Evolutionary conservation across 352 stramenopile genomes (phyloP), one percentile per base, ranked within the genome.

Genomic region (Saprolegnia parasitica): DNA sequence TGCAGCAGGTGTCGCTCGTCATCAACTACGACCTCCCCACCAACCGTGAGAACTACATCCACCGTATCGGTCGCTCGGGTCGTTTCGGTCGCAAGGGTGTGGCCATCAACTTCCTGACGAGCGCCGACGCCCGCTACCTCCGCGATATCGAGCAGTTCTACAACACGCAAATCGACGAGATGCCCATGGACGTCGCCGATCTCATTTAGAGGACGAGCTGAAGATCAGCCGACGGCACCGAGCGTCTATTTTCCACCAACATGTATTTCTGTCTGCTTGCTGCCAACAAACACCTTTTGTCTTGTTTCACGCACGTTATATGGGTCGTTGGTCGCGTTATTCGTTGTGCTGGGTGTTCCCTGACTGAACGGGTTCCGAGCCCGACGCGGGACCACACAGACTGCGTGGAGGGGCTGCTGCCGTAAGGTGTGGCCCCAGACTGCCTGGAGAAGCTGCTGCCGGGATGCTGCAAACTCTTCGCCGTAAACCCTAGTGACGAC

Each of bases 31-130:
- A 99, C 78, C 83, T 99, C 71, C 97, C 97, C 54, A 98, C 95
- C 29, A 99, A 99, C 87, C 93, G 97, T 77, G 98, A 99, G 84
- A 99, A 99, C 83, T 99, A 99, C 88, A 99, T 99, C 72, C 98
- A 99, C 81, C 95, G 98, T 89, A 99, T 99, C 81, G 98, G 98
- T 93, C 96, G 98, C 79, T 98, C 91, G 68, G 98, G 98, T 79
- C 96, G 98, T 89, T 99, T 99, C 81, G 98, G 98, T 80, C 91
- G 97, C 88, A 99, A 99, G 90, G 98, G 98, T 93, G 97, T 99
- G 60, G 97, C 97, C 67, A 99, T 99, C 86, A 99, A 99, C 93
- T 99, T 99, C 81, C 80, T 99, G 74, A 98, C 96, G 68, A 86
- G 98, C 78, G 97, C 94, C 74, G 98, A 99, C 82, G 95, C 98